A percentile compares a stretch with the other conserved stretches of the same genome.
Evolutionary conservation across 352 stramenopile genomes (phyloP).

Genomic region (Phytophthora pistaciae): DNA sequence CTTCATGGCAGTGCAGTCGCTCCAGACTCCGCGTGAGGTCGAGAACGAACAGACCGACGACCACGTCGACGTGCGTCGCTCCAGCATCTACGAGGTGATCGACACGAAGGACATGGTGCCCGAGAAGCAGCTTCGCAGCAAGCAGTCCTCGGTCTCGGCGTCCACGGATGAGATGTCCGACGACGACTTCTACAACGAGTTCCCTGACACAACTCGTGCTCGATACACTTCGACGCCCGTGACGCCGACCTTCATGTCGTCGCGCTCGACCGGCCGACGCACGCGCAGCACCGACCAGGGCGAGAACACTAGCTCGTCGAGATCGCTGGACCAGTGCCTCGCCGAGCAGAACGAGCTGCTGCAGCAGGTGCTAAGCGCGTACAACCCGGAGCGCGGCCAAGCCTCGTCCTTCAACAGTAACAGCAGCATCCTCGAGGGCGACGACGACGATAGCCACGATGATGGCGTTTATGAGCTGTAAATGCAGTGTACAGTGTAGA

Average conservation of each 20-base stretch:
- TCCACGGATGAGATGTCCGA: conserved; percentile 10
- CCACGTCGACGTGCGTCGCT: conserved; percentile 33
- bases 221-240: conserved; percentile 44
- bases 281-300: conserved; percentile 38
- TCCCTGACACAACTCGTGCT: conserved; percentile 21
- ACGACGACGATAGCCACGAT: conserved; percentile 30
- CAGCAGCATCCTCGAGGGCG: conserved; percentile 29
- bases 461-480: conserved; percentile 45
- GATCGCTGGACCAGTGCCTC: conserved; percentile 48
- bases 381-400: conserved; percentile 22
- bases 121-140: conserved; percentile 34
- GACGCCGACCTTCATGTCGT: conserved; percentile 17
- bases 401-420: conserved; percentile 25
- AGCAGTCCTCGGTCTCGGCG: conserved; percentile 25
- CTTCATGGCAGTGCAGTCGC: conserved; percentile 38
- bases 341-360: conserved; percentile 53
- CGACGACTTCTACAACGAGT: conserved; percentile 29
- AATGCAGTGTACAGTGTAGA: conserved; percentile 10
- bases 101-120: conserved; percentile 50
- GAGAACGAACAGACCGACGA: conserved; percentile 23
- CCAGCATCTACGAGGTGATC: conserved; percentile 51
- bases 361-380: conserved; percentile 43
- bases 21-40: conserved; percentile 26
- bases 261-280: conserved; percentile 22
- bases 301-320: conserved; percentile 24